phyloP scores from a whole-genome alignment of 306 rosid genomes.

The Prunus fruticosa region DNA sequence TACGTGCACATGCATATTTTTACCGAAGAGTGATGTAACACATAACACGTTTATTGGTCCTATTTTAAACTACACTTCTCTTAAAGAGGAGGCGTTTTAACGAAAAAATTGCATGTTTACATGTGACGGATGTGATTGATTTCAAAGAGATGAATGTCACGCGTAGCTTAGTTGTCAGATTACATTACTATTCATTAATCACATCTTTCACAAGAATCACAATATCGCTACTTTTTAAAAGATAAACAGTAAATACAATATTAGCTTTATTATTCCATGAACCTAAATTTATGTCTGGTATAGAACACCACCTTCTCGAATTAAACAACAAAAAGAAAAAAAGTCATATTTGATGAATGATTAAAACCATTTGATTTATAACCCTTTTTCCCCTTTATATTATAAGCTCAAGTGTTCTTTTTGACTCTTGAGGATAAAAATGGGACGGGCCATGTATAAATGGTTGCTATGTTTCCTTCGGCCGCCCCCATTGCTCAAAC shows the following conservation, averaged over 20 bases:
- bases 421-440: constrained; percentile 35
- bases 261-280: background rate
- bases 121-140: too few species aligned
- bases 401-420: constrained; percentile 39
- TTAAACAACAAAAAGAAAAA: constrained; percentile 17
- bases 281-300: background rate
- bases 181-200: background rate
- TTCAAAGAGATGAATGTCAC: background rate
- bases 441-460: background rate
- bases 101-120: too few species aligned
- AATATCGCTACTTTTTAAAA: too few species aligned
- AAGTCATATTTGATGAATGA: constrained; percentile 49
- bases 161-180: background rate
- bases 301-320: constrained; percentile 2
- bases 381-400: constrained; percentile 26
- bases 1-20: constrained; percentile 17
- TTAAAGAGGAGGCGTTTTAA: too few species aligned
- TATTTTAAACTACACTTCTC: too few species aligned
- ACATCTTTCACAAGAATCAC: too few species aligned
- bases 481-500: background rate
- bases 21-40: too few species aligned
- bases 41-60: too few species aligned
- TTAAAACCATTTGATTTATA: constrained; percentile 45
- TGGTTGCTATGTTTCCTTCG: background rate
- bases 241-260: too few species aligned